Base-by-base conservation (phyloP, 2,329 filamentous ascomycete species). In the Fusarium sp. region DNA sequence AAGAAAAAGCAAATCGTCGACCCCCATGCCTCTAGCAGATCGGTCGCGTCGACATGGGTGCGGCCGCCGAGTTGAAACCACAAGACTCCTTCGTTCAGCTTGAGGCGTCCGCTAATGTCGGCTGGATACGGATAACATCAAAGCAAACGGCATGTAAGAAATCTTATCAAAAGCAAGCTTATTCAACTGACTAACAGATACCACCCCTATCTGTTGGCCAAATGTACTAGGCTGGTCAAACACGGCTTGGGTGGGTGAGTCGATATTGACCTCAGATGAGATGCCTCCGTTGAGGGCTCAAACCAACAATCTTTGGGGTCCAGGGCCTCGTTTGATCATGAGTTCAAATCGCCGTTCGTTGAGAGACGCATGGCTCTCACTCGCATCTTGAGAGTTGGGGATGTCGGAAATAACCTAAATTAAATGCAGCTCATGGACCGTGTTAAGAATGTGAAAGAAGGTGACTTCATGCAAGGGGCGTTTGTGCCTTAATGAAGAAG, bases 101-200 rank as follows among this genome's bases (percentile, higher is more conserved):
- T 14, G 46, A 40, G 54, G 49, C 54, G 16, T 18, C 49, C 40
- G 34, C 25, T 60, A 53, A 59, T 62, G 56, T 18, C 23, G 25
- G 49, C 18, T 40, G 40, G 33, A 36, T 25, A 44, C 20, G 20
- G 40, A 25, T 33, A 51, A 18, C 42, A 25, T 46, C 20, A 44
- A 44, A 61, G 40, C 56, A 61, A 61, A 38, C 14, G 23, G 60
- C 27, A 27, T 33, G 40, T 53, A 27, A 33, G 44, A 27, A 54
- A 34, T 29, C 5, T n/a, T n/a, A 18, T 29, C 20, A 40, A 53
- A 49, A 44, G 40, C 40, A 59, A 59, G 46, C 57, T 31, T 51
- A 36, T 25, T 29, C 7, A 27, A n/a, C 16, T 44, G 25, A 36
- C 16, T 25, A 40, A 55, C 13, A 40, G 34, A 40, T 38, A 25